Conservation (phyloP, 768 basidiomycete species). For the Lactarius vividus region DNA sequence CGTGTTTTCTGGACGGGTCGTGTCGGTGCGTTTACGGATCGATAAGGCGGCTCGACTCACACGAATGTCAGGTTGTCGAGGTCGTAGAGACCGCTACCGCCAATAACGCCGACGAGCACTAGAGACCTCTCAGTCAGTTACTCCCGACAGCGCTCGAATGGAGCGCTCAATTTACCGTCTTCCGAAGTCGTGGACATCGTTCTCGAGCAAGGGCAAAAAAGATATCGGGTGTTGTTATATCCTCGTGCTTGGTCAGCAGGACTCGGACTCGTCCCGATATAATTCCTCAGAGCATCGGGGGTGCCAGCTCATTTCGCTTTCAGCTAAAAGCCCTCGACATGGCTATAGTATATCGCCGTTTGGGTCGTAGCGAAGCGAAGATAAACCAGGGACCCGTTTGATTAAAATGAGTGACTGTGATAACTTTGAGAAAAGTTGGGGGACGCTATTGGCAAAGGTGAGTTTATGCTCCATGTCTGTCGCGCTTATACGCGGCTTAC, state of each 20-base stretch:
- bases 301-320: neutral
- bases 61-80: constrained; percentile 86
- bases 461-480: too few relatives aligned
- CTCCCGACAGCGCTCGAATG: neutral
- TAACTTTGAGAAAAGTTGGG: constrained; percentile 40
- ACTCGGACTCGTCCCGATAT: neutral
- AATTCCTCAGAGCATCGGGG: neutral
- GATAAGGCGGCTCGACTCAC: constrained; percentile 46
- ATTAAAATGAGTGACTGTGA: neutral
- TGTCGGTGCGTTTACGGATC: neutral
- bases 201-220: neutral
- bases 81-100: constrained; percentile 90
- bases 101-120: constrained; percentile 88
- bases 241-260: neutral
- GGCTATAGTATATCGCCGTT: neutral
- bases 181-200: constrained; percentile 10
- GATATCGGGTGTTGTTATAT: constrained; percentile 7
- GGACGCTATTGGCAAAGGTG: too few relatives aligned
- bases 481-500: neutral
- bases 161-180: constrained; percentile 3
- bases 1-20: constrained; percentile 52
- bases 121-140: neutral
- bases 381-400: neutral
- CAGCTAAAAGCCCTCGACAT: neutral
- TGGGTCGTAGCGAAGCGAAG: neutral